Base-by-base conservation (phyloP, 1,139 yeast species). In the Sugiyamaella japonica region DNA sequence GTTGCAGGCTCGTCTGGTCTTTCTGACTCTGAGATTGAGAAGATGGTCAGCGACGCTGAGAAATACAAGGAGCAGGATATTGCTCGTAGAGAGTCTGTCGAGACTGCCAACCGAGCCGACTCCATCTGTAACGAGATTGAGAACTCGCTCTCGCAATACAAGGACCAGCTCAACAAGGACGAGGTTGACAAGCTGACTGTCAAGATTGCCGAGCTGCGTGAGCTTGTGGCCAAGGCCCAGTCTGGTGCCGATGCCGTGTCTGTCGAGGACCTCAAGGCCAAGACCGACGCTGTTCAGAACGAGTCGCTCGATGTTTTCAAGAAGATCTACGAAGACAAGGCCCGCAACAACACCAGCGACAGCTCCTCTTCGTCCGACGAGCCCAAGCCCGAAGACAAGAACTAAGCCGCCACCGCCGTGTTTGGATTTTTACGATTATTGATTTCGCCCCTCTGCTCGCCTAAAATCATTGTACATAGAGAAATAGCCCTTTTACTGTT, bases 1-100 rank as follows among this genome's bases (percentile, higher is more conserved):
- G 98, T 93, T 74, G 98, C 98, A 63, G 98, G 97, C 64, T 89
- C 97, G 56, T 91, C 98, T 56, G 99, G 99, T 77, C 82, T 93
- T 69, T 86, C 96, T 65, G 98, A 93, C 70, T 72, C 93, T 63
- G 99, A 93, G 80, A 93, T 93, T 70, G 97, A 91, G 81, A 87
- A 89, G 82, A 93, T 93, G 98, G 96, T 93, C 65, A 86, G 82
- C 78, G 99, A 93, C 71, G 99, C 98, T 68, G 98, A 93, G 81
- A 89, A 89, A 81, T 91, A 83, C 83, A 95, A 95, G 75, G 96
- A 90, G 73, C 86, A 91, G 71, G 99, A 93, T 80, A 88, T 90
- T 81, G 91, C 93, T 63, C 88, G 90, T 78, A 86, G 88, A 75
- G 96, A 89, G 79, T 82, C 96, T 58, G 91, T 93, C 72, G 98